Conservation (phyloP, 345 rosid genomes). For the Salix brachista region DNA sequence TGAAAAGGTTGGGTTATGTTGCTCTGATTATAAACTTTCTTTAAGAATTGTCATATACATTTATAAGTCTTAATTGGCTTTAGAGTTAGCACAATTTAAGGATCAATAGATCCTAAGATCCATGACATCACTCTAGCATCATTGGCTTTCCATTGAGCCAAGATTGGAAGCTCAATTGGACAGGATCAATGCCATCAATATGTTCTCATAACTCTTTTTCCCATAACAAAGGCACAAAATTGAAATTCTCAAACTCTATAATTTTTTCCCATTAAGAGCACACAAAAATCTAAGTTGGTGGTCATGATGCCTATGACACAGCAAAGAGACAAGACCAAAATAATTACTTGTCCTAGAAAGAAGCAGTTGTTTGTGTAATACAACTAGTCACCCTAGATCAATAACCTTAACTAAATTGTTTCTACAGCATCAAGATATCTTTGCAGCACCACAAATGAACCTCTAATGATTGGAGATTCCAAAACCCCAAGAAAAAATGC, state of each 20-base stretch:
- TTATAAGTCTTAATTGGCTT: background rate
- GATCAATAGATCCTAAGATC: background rate
- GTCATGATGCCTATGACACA: no score
- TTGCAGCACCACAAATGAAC: no score
- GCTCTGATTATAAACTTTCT: constrained; percentile 2
- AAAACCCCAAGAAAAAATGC: no score
- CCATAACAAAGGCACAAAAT: background rate
- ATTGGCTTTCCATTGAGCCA: background rate
- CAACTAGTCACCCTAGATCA: no score
- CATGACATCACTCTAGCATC: constrained; percentile 12
- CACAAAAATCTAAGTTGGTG: no score
- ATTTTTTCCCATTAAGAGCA: constrained; percentile 4
- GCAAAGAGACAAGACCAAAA: no score
- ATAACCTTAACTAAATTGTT: no score
- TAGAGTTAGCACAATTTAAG: background rate
- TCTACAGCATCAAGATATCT: no score
- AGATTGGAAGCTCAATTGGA: background rate
- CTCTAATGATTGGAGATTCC: no score
- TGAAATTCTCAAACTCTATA: constrained; percentile 14
- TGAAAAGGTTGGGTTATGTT: background rate
- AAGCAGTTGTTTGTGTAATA: no score
- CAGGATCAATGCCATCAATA: background rate
- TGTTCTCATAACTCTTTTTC: constrained; percentile 9
- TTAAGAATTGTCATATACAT: background rate
- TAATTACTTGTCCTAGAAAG: no score